A percentile compares a stretch with the other conserved stretches of the same genome.
Conservation (phyloP, 805 yeast species). For the Ogataea pignaliae region DNA sequence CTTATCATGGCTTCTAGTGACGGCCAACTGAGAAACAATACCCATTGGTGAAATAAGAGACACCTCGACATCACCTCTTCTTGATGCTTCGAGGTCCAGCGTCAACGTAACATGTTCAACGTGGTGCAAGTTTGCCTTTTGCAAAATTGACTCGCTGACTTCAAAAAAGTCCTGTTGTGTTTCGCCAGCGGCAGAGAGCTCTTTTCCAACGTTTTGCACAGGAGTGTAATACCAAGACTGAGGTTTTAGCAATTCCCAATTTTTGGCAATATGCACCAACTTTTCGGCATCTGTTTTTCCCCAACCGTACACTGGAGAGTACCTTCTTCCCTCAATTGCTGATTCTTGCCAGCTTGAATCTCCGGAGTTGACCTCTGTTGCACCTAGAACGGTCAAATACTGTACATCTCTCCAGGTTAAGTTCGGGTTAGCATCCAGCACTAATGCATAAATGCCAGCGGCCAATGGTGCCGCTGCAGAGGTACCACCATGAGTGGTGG, state of each 20-base stretch:
- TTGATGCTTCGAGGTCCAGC: conserved; percentile 59
- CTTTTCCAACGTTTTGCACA: conserved; percentile 30
- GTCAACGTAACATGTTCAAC: conserved; percentile 85
- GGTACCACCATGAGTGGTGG: conserved; percentile 86
- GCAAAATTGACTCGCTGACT: conserved; percentile 46
- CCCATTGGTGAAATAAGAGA: conserved; percentile 74
- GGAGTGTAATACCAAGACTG: conserved; percentile 75
- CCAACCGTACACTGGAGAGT: conserved; percentile 86
- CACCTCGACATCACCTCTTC: conserved; percentile 68
- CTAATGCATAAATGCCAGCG: conserved; percentile 88
- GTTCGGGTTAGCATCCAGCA: conserved; percentile 76
- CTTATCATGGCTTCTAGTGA: conserved; percentile 55
- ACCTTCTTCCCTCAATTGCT: conserved; percentile 56
- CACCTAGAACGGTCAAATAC: conserved; percentile 68
- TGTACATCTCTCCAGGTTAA: conserved; percentile 96
- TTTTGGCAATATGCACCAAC: conserved; percentile 69
- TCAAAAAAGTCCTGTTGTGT: conserved; percentile 35
- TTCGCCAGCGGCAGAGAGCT: conserved; percentile 15
- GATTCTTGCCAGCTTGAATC: conserved; percentile 76
- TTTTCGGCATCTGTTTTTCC: conserved; percentile 83
- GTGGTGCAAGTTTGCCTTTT: conserved; percentile 55
- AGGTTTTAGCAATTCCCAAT: conserved; percentile 78
- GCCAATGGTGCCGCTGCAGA: conserved; percentile 99
- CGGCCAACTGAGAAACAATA: conserved; percentile 67
- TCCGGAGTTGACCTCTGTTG: conserved; percentile 58